Percentiles rank a stretch among this genome's conserved stretches.
Conservation (phyloP, 768 basidiomycete genomes). For the Naganishia friedmannii region DNA sequence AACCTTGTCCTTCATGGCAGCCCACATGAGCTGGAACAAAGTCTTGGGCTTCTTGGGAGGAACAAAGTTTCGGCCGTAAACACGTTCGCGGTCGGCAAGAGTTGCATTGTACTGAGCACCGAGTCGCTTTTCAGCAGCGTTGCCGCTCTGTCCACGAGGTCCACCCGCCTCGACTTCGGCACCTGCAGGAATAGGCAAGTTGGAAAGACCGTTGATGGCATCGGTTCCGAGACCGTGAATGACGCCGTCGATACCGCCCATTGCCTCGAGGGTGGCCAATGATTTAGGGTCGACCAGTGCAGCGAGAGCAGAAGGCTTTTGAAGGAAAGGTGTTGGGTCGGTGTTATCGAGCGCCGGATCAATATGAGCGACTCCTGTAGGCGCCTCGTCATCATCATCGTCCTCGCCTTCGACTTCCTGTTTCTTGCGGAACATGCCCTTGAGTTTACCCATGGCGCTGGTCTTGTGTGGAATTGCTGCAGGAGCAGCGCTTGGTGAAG, state of each 20-base stretch:
- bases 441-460: constrained; percentile 22
- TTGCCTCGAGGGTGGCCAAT: constrained; percentile 61
- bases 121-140: constrained; percentile 8
- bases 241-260: constrained; percentile 71
- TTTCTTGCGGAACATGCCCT: constrained; percentile 26
- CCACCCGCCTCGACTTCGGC: constrained; percentile 27
- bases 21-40: constrained; percentile 74
- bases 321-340: constrained; percentile 69
- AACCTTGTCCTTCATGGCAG: constrained; percentile 85
- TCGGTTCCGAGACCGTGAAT: constrained; percentile 73
- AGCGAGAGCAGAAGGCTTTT: constrained; percentile 73
- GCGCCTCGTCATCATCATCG: constrained; percentile 17
- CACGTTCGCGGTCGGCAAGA: constrained; percentile 62
- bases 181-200: constrained; percentile 14
- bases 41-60: constrained; percentile 69
- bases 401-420: constrained; percentile 16
- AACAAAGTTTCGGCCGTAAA: constrained; percentile 74
- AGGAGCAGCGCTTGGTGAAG: background rate
- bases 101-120: constrained; percentile 55
- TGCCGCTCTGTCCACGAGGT: background rate
- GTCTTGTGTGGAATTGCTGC: constrained; percentile 22
- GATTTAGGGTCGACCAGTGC: constrained; percentile 86
- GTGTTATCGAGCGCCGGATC: constrained; percentile 52
- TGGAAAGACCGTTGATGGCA: constrained; percentile 50
- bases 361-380: constrained; percentile 34